These are phyloP conservation scores for Eucalyptus curtisii DNA, from an alignment of 345 rosid genomes.

Conservation along the genomic window DNA sequence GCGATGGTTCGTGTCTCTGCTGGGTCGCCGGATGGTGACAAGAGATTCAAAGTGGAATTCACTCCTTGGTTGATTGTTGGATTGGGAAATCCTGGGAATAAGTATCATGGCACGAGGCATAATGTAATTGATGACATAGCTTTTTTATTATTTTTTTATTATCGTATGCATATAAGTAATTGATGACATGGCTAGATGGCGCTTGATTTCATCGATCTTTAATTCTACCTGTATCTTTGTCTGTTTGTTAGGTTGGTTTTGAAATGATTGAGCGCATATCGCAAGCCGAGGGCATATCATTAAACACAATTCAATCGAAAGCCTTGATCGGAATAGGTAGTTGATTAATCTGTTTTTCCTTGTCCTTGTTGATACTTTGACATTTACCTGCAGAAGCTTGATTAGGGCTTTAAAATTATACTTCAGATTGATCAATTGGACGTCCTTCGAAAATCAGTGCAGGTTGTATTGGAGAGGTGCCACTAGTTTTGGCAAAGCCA, in stretches of 20 bases:
- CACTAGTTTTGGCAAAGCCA: conserved; percentile 82
- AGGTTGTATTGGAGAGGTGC: conserved; percentile 91
- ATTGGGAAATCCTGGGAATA: conserved; percentile 89
- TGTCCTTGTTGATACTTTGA: not conserved
- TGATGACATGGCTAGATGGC: not conserved
- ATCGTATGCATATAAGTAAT: not conserved
- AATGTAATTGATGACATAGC: conserved; percentile 34
- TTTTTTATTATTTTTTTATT: not conserved
- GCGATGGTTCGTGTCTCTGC: conserved; percentile 29
- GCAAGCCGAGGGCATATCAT: conserved; percentile 35
- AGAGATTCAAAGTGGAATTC: conserved; percentile 53
- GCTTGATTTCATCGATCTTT: not conserved
- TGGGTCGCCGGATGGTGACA: conserved; percentile 11
- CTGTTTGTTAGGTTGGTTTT: conserved; percentile 63
- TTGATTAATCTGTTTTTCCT: not conserved
- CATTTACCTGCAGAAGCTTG: not conserved
- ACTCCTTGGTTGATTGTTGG: conserved; percentile 96
- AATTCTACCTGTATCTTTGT: not conserved
- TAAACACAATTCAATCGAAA: conserved; percentile 89
- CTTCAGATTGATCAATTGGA: not conserved
- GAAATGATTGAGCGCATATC: conserved; percentile 81
- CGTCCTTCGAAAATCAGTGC: conserved; percentile 34
- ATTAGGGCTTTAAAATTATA: not conserved
- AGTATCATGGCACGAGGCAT: conserved; percentile 95
- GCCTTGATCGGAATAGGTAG: conserved; percentile 92